Evolutionary conservation across 805 yeast genomes (phyloP), one percentile per base, ranked within the genome.

Genomic region (Suhomyces tanzawaensis): DNA sequence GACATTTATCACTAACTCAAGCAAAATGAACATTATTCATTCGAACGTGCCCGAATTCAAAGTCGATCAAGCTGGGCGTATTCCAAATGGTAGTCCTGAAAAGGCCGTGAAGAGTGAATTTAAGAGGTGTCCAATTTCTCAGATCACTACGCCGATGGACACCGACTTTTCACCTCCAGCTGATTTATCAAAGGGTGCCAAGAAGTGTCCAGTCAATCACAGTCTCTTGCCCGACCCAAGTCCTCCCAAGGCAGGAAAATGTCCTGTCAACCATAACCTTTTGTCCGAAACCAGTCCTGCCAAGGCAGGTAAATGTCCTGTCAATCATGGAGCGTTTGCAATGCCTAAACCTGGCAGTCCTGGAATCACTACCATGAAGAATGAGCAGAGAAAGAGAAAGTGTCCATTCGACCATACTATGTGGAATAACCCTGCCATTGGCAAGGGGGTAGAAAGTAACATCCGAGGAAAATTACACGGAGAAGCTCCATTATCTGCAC

Each of bases 391-490:
- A 24, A 52, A 53, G 22, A 47, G 60, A n/a, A 58, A 52, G 39
- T 64, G 67, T 46, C 69, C 69, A 11, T 53, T 62, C 44, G 62
- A 58, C 34, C 66, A 62, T 42, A 44, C 44, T 11, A 28, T 32
- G 5, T 29, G 40, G 22, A 19, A 32, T 7, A 23, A 21, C 8
- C 13, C 16, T 9, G 32, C 37, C 6, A 29, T 29, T 22, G 37
- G 41, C 9, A 43, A 42, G 31, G 50, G 40, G 7, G 40, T 48
- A 9, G 57, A 53, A 29, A 53, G 56, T 32, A 54, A 52, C 32
- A 39, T 50, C 12, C 33, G 57, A 26, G 52, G 50, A 2, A 42
- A 34, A 14, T 25, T 36, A 4, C 24, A 25, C 7, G 15, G 19
- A 17, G 33, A 29, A 22, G 9, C n/a, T 11, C 18, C 32, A 4